Evolutionary conservation across 108 stramenopile genomes (phyloP).

Genomic region (Cyclotella atomus): DNA sequence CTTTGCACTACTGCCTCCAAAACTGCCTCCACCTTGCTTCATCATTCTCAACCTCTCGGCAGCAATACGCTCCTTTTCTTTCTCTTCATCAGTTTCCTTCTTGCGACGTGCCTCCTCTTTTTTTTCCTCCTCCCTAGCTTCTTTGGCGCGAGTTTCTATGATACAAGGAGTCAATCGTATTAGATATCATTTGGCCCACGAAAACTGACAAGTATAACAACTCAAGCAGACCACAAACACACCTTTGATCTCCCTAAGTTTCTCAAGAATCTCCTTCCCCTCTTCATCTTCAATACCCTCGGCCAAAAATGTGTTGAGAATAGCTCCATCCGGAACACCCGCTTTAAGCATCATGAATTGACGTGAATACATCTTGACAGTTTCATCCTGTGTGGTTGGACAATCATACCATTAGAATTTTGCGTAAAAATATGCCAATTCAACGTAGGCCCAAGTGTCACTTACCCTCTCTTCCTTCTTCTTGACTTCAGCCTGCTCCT

Average conservation of each 20-base stretch:
- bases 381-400: conserved; percentile 30
- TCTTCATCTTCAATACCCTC: conserved; percentile 47
- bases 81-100: conserved; percentile 31
- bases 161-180: neutral
- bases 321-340: conserved; percentile 51
- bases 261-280: conserved; percentile 41
- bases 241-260: conserved; percentile 31
- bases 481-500: conserved; percentile 38
- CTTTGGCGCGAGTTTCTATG: conserved; percentile 11
- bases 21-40: conserved; percentile 31
- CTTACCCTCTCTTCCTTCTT: conserved; percentile 28
- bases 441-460: no score
- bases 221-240: neutral
- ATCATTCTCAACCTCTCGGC: conserved; percentile 38
- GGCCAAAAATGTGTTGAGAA: conserved; percentile 34
- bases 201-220: neutral
- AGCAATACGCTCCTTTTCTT: conserved; percentile 38
- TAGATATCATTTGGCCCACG: neutral
- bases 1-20: conserved; percentile 1
- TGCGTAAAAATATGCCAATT: neutral
- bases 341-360: conserved; percentile 59
- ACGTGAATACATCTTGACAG: conserved; percentile 38
- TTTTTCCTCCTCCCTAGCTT: conserved; percentile 33
- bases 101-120: conserved; percentile 19
- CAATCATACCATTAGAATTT: neutral